A percentile compares a stretch with the other conserved stretches of the same genome.
Conservation (phyloP, 495 filamentous ascomycete genomes). For the Aspergillus cavernicola region DNA sequence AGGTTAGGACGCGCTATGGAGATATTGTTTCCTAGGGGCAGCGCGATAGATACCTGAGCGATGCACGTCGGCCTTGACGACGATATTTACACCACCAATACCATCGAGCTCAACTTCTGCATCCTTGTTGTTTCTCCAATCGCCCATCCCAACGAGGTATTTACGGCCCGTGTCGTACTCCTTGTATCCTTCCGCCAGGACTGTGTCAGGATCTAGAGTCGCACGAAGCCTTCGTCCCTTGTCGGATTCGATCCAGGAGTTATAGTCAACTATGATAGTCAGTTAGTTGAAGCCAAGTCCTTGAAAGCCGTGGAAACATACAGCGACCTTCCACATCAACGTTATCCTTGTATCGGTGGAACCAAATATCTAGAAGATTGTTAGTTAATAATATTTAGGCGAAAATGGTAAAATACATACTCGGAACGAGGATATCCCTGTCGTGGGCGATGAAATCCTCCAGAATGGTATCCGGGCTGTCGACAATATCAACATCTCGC, state of each 20-base stretch:
- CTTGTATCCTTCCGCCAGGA: slow-evolving; percentile 92
- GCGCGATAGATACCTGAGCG: too few species aligned
- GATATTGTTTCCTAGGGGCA: slow-evolving; percentile 33
- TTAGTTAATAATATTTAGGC: slow-evolving; percentile 20
- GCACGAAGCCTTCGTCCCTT: slow-evolving; percentile 69
- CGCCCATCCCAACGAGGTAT: slow-evolving; percentile 82
- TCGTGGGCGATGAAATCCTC: slow-evolving; percentile 96
- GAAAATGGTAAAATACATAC: slow-evolving; percentile 49
- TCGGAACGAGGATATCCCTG: slow-evolving; percentile 88
- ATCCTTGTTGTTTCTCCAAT: slow-evolving; percentile 88
- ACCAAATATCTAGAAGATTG: slow-evolving; percentile 78
- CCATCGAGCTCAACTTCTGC: slow-evolving; percentile 89
- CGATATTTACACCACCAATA: slow-evolving; percentile 93
- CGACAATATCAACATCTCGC: slow-evolving; percentile 94
- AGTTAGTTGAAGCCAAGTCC: slow-evolving; percentile 3
- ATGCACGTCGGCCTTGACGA: slow-evolving; percentile 97
- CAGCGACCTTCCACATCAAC: slow-evolving; percentile 91
- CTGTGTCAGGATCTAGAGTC: slow-evolving; percentile 68
- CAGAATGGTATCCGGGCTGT: slow-evolving; percentile 80
- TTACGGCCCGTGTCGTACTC: slow-evolving; percentile 86
- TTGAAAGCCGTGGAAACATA: slow-evolving; percentile 40
- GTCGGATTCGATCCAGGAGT: slow-evolving; percentile 96
- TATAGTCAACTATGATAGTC: slow-evolving; percentile 77
- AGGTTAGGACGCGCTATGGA: slow-evolving; percentile 1
- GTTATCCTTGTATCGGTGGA: slow-evolving; percentile 83